phyloP scores from a whole-genome alignment of 176 grass and related monocot genomes.

The Musa acuminata region DNA sequence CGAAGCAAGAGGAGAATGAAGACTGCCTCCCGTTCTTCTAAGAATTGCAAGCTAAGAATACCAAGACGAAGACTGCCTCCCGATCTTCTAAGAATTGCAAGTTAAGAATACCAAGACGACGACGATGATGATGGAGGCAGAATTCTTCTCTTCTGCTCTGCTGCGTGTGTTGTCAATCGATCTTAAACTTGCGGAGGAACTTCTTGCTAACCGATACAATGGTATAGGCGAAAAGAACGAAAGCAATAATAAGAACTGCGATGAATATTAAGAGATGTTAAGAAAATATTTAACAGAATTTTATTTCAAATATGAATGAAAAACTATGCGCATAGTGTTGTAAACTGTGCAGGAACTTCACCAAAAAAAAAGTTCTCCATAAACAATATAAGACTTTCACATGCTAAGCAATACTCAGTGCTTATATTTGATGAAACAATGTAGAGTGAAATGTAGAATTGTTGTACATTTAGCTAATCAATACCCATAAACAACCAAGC shows the following conservation, averaged over 20 bases:
- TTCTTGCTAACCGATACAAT: conserved; percentile 4
- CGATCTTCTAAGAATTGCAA: too few relatives aligned
- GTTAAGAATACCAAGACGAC: too few relatives aligned
- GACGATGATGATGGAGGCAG: not conserved
- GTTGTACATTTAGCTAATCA: not conserved
- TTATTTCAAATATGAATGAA: too few relatives aligned
- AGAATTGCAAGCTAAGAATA: too few relatives aligned
- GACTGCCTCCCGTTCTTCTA: not conserved
- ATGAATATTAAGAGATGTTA: not conserved
- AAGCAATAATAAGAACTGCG: conserved; percentile 1
- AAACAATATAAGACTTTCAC: too few relatives aligned
- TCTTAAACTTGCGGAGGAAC: conserved; percentile 12
- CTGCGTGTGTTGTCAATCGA: conserved; percentile 11
- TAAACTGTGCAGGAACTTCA: too few relatives aligned
- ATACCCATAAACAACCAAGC: not conserved
- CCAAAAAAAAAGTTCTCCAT: too few relatives aligned
- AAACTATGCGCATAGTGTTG: too few relatives aligned
- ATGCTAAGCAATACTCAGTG: too few relatives aligned
- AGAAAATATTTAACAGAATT: not conserved
- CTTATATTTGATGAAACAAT: too few relatives aligned
- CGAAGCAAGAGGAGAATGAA: not conserved
- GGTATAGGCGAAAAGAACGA: not conserved
- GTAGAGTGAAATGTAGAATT: too few relatives aligned
- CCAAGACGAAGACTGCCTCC: not conserved
- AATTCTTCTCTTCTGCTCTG: not conserved